Base-by-base conservation (phyloP, 1,139 yeast species). In the Protomyces inundatus region DNA sequence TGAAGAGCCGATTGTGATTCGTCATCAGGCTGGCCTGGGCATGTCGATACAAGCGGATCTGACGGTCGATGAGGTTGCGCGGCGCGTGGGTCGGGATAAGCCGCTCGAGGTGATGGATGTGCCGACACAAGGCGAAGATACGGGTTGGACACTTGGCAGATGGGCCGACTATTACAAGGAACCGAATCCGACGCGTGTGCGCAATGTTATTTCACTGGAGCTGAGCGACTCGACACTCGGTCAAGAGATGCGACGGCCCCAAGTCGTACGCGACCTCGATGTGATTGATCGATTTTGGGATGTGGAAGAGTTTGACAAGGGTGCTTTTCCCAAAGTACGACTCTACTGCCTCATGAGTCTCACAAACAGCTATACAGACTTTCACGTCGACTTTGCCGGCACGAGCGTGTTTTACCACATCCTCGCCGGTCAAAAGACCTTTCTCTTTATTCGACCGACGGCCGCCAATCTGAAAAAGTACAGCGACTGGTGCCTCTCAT, bases 371-470 rank as follows among this genome's bases (percentile, higher is more conserved):
- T 90, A 84, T 72, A 90, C 97, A 0, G 97, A 90, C 72, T 90
- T 90, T 74, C 97, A 90, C 73, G 79, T 90, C 54, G 97, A 90
- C 74, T 90, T 90, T 74, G 95, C 95, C 1, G 97, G 97, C 0
- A 88, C 97, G 0, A 87, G 93, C 0, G 97, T 90, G 4, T 90
- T 89, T 73, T 90, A 90, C 74, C 90, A 93, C 7, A 84, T 90
- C 2, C 76, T 91, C 30, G 77, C 80, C 7, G 97, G 97, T 0
- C 71, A 79, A 3, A 90, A 90, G 72, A 80, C 85, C 35, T 90
- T 90, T 70, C 74, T 90, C 57, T 82, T 90, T 80, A 84, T 81
- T 68, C 96, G 96, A 0, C 97, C 97, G 1, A 83, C 95, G 0
- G 74, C 77, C 1, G 70, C 74, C 6, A 90, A 90, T 69, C 77